Conservation (phyloP, 305 asterid genomes). For the Fraxinus floribunda region DNA sequence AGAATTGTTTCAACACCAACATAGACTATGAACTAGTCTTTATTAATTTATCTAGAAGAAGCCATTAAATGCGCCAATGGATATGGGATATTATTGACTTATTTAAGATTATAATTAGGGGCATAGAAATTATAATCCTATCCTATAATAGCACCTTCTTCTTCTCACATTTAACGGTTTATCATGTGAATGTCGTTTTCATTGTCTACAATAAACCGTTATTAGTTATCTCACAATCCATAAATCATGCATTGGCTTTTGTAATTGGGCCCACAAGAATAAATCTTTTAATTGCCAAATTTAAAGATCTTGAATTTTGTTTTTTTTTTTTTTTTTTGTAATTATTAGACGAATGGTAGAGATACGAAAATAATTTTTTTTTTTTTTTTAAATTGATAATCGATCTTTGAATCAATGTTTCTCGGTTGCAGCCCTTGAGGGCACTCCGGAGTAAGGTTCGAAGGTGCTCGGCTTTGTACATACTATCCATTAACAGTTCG, state of each 20-base stretch:
- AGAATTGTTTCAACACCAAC: background rate
- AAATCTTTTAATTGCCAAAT: background rate
- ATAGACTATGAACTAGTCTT: background rate
- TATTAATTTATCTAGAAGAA: background rate
- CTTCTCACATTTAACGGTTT: background rate
- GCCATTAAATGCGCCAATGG: slow-evolving; percentile 39
- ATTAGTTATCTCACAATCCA: slow-evolving; percentile 28
- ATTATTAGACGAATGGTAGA: background rate
- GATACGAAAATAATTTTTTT: too few relatives aligned
- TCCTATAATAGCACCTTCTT: slow-evolving; percentile 20
- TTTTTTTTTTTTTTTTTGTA: too few relatives aligned
- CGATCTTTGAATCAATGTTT: background rate
- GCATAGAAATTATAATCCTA: background rate
- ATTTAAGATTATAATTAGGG: background rate
- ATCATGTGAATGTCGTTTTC: slow-evolving; percentile 37
- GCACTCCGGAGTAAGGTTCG: background rate
- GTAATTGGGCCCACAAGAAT: background rate
- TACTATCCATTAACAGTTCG: background rate
- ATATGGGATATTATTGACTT: slow-evolving; percentile 25
- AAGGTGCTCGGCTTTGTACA: background rate
- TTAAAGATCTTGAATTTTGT: background rate
- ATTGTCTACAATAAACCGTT: slow-evolving; percentile 17
- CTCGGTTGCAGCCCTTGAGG: background rate
- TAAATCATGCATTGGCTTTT: slow-evolving; percentile 28
- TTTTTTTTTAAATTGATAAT: background rate